Percentiles rank a stretch among this genome's conserved stretches.
Evolutionary conservation across 2,329 filamentous ascomycete genomes (phyloP).

Genomic region (Canariomyces notabilis): DNA sequence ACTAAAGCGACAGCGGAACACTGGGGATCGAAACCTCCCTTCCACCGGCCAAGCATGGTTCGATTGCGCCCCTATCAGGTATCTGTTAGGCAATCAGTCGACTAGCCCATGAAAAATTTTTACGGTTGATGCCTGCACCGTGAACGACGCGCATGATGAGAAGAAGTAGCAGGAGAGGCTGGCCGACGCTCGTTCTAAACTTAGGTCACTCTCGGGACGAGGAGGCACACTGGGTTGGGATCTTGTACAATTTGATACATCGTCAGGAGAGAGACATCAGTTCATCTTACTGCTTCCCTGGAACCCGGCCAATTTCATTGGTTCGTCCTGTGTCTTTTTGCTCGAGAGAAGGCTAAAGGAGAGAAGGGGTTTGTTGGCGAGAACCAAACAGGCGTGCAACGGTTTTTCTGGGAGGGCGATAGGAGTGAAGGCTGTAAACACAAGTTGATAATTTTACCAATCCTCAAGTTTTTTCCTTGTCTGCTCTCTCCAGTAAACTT

Average conservation of each 20-base stretch:
- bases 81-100: conserved; percentile 53
- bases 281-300: conserved; percentile 23
- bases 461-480: conserved; percentile 8
- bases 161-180: conserved; percentile 19
- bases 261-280: conserved; percentile 25
- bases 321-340: conserved; percentile 16
- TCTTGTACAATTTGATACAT: conserved; percentile 34
- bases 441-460: conserved; percentile 17
- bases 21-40: conserved; percentile 34
- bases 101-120: conserved; percentile 46
- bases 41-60: conserved; percentile 37
- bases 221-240: conserved; percentile 30
- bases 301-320: conserved; percentile 11
- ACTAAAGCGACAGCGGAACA: conserved; percentile 43
- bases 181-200: conserved; percentile 26
- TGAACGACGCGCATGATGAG: conserved; percentile 19
- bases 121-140: conserved; percentile 25
- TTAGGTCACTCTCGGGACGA: conserved; percentile 32
- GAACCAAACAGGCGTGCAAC: neutral
- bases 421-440: conserved; percentile 13
- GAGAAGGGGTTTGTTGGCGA: conserved; percentile 1
- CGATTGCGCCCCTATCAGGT: conserved; percentile 56
- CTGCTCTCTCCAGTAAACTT: neutral
- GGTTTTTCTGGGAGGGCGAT: conserved; percentile 4
- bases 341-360: conserved; percentile 2